Evolutionary conservation across 768 basidiomycete species (phyloP).

Genomic region (Lentinula sp.): DNA sequence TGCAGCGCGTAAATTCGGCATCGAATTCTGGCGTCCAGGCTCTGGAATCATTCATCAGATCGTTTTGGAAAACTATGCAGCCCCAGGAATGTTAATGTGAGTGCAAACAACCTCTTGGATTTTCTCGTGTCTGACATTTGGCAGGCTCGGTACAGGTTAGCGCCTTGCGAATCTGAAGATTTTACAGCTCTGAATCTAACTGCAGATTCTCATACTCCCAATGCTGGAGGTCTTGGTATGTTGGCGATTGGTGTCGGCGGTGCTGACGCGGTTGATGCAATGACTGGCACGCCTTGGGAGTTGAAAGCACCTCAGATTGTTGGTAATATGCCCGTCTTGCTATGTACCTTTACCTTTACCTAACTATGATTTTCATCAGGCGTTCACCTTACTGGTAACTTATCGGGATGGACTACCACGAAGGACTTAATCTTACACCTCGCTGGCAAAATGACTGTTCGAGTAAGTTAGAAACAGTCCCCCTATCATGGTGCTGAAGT

Average conservation of each 20-base stretch:
- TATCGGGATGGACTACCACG: conserved; percentile 89
- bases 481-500: background rate
- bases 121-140: conserved; percentile 6
- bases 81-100: conserved; percentile 89
- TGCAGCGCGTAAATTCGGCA: conserved; percentile 85
- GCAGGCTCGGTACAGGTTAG: conserved; percentile 77
- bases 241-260: conserved; percentile 99
- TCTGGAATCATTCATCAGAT: conserved; percentile 97
- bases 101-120: conserved; percentile 14
- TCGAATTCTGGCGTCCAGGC: conserved; percentile 99
- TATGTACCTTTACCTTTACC: background rate
- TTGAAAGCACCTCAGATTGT: conserved; percentile 84
- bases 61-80: conserved; percentile 95
- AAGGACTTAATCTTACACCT: conserved; percentile 96
- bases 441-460: conserved; percentile 89
- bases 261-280: conserved; percentile 95
- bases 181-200: background rate
- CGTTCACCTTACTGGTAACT: conserved; percentile 79
- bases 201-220: conserved; percentile 93
- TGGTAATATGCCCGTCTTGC: conserved; percentile 37
- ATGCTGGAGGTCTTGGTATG: conserved; percentile 94
- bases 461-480: conserved; percentile 42
- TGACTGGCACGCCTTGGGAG: conserved; percentile 99
- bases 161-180: background rate
- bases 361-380: conserved; percentile 35